Base-by-base conservation (phyloP, 2,329 filamentous ascomycete genomes). In the Cladosporium sphaerospermum region DNA sequence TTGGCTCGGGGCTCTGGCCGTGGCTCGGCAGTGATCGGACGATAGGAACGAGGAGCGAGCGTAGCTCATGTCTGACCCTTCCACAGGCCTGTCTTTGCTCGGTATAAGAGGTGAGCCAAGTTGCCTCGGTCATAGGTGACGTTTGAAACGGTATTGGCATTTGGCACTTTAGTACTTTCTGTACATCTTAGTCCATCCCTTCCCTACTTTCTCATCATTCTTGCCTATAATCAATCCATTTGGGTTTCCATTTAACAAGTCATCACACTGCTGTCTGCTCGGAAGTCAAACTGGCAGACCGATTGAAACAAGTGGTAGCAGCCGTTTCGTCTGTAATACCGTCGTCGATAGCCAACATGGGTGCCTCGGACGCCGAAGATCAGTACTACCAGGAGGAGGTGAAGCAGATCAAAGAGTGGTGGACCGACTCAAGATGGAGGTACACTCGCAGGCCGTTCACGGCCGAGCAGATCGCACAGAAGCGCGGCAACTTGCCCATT, bases 391-490 rank as follows among this genome's bases (percentile, higher is more conserved):
- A 83, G 65, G 80, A 86, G 61, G 93, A 99, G 70, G 89, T 97
- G 56, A 83, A 86, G 64, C 83, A 86, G 61, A 86, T 97, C 62
- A 89, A 96, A 81, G 76, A 86, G 71, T 99, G 93, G 93, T 99
- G 93, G 93, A 80, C 78, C 50, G 88, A 95, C 64, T 82, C 89
- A 54, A 82, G 93, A 78, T 99, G 93, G 93, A 82, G 88, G 69
- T 83, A 89, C 73, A 99, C 93, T 64, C 91, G 88, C 76, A 82
- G 93, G 54, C 85, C 93, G 19, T 99, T 93, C 71, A 96, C 91
- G 3, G 90, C 93, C 32, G 93, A 97, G 78, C 88, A 95, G 75
- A 97, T 99, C 67, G 93, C 95, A 59, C 85, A 88, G 49, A 99
- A 99, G 82, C 81, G 93, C 67, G 93, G 93, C 54, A 91, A 87